A percentile compares a stretch with the other conserved stretches of the same genome.
These are phyloP conservation scores for Fraxinus baroniana DNA, from an alignment of 305 asterid genomes.

Conservation along the genomic window DNA sequence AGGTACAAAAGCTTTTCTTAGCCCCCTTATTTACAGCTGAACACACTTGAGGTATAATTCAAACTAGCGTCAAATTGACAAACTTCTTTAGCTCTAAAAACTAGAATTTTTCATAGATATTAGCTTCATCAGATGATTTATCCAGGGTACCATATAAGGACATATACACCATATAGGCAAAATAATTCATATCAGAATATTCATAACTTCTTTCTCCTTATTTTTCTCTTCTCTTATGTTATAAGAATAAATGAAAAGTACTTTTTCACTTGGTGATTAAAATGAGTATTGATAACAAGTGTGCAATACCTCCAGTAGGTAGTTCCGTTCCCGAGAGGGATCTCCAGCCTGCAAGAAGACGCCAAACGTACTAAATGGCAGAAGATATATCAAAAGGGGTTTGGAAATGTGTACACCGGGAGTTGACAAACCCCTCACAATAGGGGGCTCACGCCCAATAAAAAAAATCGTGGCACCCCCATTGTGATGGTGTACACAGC, in stretches of 20 bases:
- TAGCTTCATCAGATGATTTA: background rate
- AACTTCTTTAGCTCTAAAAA: background rate
- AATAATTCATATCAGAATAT: background rate
- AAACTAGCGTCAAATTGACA: background rate
- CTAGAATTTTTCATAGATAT: background rate
- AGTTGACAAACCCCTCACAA: too few relatives aligned
- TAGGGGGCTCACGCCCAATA: too few relatives aligned
- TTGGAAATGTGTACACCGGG: too few relatives aligned
- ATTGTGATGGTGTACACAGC: too few relatives aligned
- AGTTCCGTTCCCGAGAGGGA: slow-evolving; percentile 66
- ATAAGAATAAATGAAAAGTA: background rate
- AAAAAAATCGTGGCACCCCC: too few relatives aligned
- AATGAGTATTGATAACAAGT: background rate
- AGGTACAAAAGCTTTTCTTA: background rate
- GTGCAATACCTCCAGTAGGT: slow-evolving; percentile 56
- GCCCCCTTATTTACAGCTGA: background rate
- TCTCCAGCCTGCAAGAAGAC: slow-evolving; percentile 59
- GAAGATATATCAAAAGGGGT: background rate
- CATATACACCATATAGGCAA: background rate
- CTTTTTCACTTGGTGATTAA: background rate
- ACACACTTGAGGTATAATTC: background rate
- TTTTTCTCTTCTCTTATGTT: background rate
- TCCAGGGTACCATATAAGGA: background rate
- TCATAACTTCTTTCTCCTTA: background rate
- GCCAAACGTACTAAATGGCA: slow-evolving; percentile 1